These are phyloP conservation scores for Colletotrichum paranaense DNA, from an alignment of 2,329 filamentous ascomycete genomes.

Conservation along the genomic window DNA sequence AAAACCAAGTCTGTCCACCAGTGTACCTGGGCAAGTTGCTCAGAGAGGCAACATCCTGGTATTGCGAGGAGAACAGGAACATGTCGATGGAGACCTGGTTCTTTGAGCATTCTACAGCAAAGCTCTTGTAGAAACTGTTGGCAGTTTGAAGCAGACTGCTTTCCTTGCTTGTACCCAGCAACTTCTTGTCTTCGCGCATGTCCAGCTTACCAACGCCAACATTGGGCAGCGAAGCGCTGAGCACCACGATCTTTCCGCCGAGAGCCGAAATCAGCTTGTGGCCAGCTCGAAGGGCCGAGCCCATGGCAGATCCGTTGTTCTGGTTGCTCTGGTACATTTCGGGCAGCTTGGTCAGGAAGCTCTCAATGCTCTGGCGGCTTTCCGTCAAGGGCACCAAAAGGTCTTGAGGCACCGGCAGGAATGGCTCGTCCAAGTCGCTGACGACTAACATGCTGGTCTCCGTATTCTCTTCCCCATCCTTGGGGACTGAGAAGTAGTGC, in stretches of 20 bases:
- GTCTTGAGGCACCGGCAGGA: conserved; percentile 92
- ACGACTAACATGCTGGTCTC: conserved; percentile 94
- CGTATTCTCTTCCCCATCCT: conserved; percentile 84
- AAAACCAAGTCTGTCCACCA: conserved; percentile 98
- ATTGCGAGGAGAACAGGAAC: conserved; percentile 96
- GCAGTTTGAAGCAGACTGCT: conserved; percentile 87
- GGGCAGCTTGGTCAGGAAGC: conserved; percentile 89
- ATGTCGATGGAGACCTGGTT: conserved; percentile 98
- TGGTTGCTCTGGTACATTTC: conserved; percentile 97
- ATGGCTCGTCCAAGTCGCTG: conserved; percentile 95
- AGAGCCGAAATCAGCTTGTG: conserved; percentile 96
- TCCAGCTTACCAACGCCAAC: conserved; percentile 90
- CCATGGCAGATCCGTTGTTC: conserved; percentile 91
- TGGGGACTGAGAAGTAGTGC: conserved; percentile 95
- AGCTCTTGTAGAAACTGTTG: conserved; percentile 98
- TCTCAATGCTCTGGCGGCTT: conserved; percentile 90
- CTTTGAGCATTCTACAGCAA: conserved; percentile 98
- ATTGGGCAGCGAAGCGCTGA: conserved; percentile 91
- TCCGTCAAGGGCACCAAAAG: conserved; percentile 90
- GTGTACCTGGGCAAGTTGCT: conserved; percentile 97
- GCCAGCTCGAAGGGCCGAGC: conserved; percentile 89
- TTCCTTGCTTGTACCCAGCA: conserved; percentile 94
- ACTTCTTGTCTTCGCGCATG: conserved; percentile 95
- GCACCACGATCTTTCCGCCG: conserved; percentile 92
- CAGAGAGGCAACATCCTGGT: conserved; percentile 96